These are phyloP conservation scores for Amanita phalloides DNA, from an alignment of 768 basidiomycete genomes.

Conservation along the genomic window DNA sequence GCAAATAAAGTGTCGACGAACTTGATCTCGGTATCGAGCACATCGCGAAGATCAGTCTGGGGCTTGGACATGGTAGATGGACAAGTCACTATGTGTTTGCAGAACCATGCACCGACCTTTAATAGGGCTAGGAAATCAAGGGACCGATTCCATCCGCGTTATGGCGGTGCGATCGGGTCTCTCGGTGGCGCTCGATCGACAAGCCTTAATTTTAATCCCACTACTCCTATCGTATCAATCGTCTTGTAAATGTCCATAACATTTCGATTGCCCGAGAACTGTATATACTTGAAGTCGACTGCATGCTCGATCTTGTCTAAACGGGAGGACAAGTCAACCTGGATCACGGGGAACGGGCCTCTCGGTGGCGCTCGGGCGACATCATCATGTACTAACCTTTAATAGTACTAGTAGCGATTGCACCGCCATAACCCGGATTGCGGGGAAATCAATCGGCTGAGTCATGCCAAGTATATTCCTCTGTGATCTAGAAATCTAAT, in stretches of 20 bases:
- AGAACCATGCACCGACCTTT: too few species aligned
- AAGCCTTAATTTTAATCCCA: not conserved
- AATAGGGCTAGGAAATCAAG: too few species aligned
- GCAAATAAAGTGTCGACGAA: constrained; percentile 15
- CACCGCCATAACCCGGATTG: too few species aligned
- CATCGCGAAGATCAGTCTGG: constrained; percentile 38
- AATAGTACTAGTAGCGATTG: too few species aligned
- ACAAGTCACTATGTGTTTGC: not conserved
- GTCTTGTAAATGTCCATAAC: constrained; percentile 1
- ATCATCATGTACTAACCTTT: too few species aligned
- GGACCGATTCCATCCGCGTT: too few species aligned
- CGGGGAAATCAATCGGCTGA: too few species aligned
- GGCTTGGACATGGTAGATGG: constrained; percentile 7
- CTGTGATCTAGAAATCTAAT: constrained; percentile 1
- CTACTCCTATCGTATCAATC: not conserved
- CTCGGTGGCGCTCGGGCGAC: too few species aligned
- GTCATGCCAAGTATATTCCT: not conserved
- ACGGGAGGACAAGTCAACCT: not conserved
- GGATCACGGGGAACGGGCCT: too few species aligned
- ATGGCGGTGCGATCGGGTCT: too few species aligned
- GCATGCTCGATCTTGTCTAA: not conserved
- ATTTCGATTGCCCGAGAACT: constrained; percentile 3
- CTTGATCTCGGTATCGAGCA: constrained; percentile 56
- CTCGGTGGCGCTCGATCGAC: too few species aligned
- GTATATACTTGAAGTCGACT: not conserved